Evolutionary conservation across 371 early-diverging fungal species (phyloP).

Genomic region (Rhizopus delemar): DNA sequence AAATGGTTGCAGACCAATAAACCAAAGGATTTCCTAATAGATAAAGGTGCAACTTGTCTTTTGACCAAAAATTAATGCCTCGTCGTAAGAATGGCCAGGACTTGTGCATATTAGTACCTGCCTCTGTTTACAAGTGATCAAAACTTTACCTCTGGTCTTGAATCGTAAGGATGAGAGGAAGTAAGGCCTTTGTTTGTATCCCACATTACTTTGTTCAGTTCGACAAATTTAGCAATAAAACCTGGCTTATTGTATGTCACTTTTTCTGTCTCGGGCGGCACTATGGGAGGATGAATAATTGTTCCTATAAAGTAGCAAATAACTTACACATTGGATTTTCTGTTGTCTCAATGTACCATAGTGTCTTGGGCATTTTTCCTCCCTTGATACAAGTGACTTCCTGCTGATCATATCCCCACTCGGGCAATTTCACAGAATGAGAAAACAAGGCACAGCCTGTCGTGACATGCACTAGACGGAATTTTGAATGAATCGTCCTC

Average conservation of each 20-base stretch:
- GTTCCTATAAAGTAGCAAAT: neutral
- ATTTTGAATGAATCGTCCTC: constrained; percentile 70
- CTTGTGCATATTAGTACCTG: constrained; percentile 15
- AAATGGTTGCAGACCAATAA: constrained; percentile 83
- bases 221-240: constrained; percentile 83
- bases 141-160: constrained; percentile 65
- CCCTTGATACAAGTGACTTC: constrained; percentile 89
- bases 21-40: constrained; percentile 95
- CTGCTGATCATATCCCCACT: constrained; percentile 97
- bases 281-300: constrained; percentile 26
- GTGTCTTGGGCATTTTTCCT: constrained; percentile 62
- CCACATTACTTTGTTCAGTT: constrained; percentile 88
- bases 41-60: constrained; percentile 79
- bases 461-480: constrained; percentile 76
- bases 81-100: constrained; percentile 90
- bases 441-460: constrained; percentile 80
- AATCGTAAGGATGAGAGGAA: constrained; percentile 92
- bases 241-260: constrained; percentile 62
- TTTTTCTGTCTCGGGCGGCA: constrained; percentile 50
- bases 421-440: constrained; percentile 82
- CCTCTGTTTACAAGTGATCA: neutral
- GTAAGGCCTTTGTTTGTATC: constrained; percentile 87
- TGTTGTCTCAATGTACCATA: constrained; percentile 70
- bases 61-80: constrained; percentile 95
- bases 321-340: constrained; percentile 50